Evolutionary conservation across 2,329 filamentous ascomycete species (phyloP).

Genomic region (Graphium sp.): DNA sequence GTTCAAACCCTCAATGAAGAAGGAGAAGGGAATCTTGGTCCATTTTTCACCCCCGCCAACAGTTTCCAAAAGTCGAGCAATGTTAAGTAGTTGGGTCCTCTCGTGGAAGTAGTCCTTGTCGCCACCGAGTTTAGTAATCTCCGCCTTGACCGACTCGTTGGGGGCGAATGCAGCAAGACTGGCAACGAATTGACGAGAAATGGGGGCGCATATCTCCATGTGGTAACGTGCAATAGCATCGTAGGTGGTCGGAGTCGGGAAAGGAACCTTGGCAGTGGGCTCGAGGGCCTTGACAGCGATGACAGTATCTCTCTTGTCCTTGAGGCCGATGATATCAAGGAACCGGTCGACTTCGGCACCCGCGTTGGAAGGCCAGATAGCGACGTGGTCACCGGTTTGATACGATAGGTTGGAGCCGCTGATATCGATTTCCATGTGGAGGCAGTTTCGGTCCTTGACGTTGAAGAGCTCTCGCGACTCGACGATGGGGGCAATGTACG

Average conservation of each 20-base stretch:
- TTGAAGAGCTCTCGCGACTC: conserved; percentile 86
- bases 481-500: conserved; percentile 83
- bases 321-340: conserved; percentile 59
- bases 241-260: conserved; percentile 92
- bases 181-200: conserved; percentile 88
- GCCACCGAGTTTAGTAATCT: conserved; percentile 73
- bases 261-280: conserved; percentile 90
- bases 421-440: conserved; percentile 91
- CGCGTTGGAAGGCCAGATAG: conserved; percentile 91
- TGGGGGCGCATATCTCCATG: conserved; percentile 87
- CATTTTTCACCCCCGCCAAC: conserved; percentile 62
- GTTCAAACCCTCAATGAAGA: conserved; percentile 81
- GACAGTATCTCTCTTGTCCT: conserved; percentile 62
- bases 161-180: conserved; percentile 81
- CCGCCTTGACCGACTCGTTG: conserved; percentile 65
- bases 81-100: conserved; percentile 78
- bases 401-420: conserved; percentile 80
- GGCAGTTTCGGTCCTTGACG: conserved; percentile 79
- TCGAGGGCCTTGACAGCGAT: conserved; percentile 84
- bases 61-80: conserved; percentile 65
- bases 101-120: conserved; percentile 95
- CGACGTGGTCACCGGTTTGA: conserved; percentile 94
- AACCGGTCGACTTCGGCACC: conserved; percentile 87
- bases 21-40: conserved; percentile 78
- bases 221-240: conserved; percentile 89